Base-by-base conservation (phyloP, 768 basidiomycete genomes). In the Lanmaoa pseudosensibilis region DNA sequence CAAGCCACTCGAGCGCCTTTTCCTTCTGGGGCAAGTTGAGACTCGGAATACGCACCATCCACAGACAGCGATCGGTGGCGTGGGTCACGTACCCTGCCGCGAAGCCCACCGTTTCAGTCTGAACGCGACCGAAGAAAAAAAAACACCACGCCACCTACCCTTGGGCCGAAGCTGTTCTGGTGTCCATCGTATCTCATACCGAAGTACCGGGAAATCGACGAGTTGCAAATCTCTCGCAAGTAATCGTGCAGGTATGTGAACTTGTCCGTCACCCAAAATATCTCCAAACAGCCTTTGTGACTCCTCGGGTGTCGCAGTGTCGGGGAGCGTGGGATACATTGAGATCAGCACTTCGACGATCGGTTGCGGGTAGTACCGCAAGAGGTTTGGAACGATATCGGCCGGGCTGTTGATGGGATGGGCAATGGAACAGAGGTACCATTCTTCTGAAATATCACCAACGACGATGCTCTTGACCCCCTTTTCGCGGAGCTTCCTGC, bases 401-500 rank as follows among this genome's bases (percentile, higher is more conserved):
- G 60, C 58, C 23, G 77, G 71, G 7, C 74, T 68, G 10, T 66
- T 37, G 50, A 88, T 79, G 0, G 84, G 81, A 66, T 89, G 82
- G 3, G 87, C 83, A 58, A 88, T 84, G 5, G 86, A 82, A 64
- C 88, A 90, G 46, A 88, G 76, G 66, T 83, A 88, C 87, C 88
- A 90, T 70, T 91, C 87, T 59, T 90, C 87, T 7, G 77, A 77
- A 40, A 87, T 74, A 54, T 88, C 82, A 12, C 88, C 88, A 9
- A 84, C 71, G 50, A 86, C 74, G 52, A 90, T 71, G 63, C 79
- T 83, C 41, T 75, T 78, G 48, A 92, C 80, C 1, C 88, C 88
- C 30, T 81, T 83, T 32, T 75, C 79, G 43, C 65, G 69, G 16
- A 90, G 76, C 2, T 75, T 80, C 16, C 68, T 69, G 0, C 84